phyloP scores from a whole-genome alignment of 495 filamentous ascomycete species.

The Aspergillus funiculosus region DNA sequence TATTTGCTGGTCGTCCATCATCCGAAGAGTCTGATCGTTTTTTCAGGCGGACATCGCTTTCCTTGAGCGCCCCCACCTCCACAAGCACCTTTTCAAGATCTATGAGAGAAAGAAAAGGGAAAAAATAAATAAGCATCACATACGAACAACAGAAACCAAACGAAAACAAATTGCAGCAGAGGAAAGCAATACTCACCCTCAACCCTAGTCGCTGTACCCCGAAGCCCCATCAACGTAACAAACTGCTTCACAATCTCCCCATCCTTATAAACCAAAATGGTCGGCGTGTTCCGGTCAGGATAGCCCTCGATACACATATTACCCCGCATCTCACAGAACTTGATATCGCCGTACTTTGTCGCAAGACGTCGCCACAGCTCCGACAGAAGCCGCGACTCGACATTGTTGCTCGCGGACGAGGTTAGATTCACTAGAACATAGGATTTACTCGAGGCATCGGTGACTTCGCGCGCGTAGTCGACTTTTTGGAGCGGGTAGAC shows the following conservation, averaged over 20 bases:
- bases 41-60: slow-evolving; percentile 70
- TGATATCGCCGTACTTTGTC: slow-evolving; percentile 79
- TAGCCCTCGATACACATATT: slow-evolving; percentile 96
- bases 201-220: slow-evolving; percentile 62
- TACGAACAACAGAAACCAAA: background rate
- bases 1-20: slow-evolving; percentile 42
- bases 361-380: slow-evolving; percentile 87
- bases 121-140: background rate
- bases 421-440: slow-evolving; percentile 84
- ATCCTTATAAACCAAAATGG: slow-evolving; percentile 85
- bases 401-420: slow-evolving; percentile 66
- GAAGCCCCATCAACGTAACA: slow-evolving; percentile 75
- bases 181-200: slow-evolving; percentile 39
- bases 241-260: slow-evolving; percentile 86
- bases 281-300: slow-evolving; percentile 90
- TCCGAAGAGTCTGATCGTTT: slow-evolving; percentile 56
- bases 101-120: slow-evolving; percentile 20
- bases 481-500: slow-evolving; percentile 93
- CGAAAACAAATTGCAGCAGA: background rate
- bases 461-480: slow-evolving; percentile 88
- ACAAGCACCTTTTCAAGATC: slow-evolving; percentile 73
- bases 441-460: slow-evolving; percentile 68
- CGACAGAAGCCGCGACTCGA: slow-evolving; percentile 73
- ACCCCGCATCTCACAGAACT: slow-evolving; percentile 94
- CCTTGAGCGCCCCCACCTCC: slow-evolving; percentile 68